phyloP scores from a whole-genome alignment of 2,329 filamentous ascomycete species.

The Geosmithia putterillii region DNA sequence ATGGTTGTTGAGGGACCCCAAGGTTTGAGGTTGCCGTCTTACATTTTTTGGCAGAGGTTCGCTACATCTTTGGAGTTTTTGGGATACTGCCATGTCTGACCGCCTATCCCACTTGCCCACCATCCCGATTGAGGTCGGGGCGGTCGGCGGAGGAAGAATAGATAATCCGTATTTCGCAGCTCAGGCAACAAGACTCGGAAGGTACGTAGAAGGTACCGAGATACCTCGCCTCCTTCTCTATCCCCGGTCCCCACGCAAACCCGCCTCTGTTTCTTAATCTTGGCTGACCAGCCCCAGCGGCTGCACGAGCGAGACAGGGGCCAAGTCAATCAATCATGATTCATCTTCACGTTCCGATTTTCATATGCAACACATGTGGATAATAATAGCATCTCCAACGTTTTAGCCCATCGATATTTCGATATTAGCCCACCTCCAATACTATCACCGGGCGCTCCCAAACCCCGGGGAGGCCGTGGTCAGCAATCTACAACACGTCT shows the following conservation, averaged over 20 bases:
- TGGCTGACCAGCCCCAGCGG: too few species aligned
- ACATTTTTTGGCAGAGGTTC: neutral
- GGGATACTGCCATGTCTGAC: constrained; percentile 20
- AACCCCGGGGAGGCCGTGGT: neutral
- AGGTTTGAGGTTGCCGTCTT: neutral
- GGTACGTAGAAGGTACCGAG: too few species aligned
- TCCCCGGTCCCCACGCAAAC: too few species aligned
- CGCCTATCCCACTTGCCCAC: constrained; percentile 15
- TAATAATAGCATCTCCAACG: neutral
- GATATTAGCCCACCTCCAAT: neutral
- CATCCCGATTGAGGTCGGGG: constrained; percentile 8
- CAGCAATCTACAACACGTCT: neutral
- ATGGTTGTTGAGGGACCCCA: neutral
- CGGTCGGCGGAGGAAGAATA: neutral
- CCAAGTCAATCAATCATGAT: neutral
- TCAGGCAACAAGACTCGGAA: too few species aligned
- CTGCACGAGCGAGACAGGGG: neutral
- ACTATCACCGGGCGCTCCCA: neutral
- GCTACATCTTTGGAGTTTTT: constrained; percentile 19
- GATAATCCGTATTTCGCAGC: neutral
- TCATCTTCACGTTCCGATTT: neutral
- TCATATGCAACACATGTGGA: neutral
- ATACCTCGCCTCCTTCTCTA: neutral
- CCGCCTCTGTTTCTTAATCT: too few species aligned
- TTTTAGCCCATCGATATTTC: neutral